These are phyloP conservation scores for Apiotrichum veenhuisii DNA, from an alignment of 1,284 basidiomycete genomes.

Conservation along the genomic window DNA sequence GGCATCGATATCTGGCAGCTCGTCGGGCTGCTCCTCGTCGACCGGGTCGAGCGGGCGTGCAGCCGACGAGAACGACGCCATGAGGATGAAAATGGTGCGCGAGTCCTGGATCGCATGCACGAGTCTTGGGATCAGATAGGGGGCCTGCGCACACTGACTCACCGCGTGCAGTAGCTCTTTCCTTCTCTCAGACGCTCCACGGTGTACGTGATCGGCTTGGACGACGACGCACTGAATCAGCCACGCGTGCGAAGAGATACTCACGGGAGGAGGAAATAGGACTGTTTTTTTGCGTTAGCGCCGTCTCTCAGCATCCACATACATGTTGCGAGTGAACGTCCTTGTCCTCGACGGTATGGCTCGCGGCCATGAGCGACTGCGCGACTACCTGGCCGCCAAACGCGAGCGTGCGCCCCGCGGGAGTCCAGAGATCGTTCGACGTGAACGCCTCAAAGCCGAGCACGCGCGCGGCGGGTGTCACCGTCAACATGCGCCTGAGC, in stretches of 20 bases:
- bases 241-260: constrained; percentile 61
- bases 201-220: constrained; percentile 60
- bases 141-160: neutral
- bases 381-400: constrained; percentile 85
- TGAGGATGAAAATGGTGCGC: constrained; percentile 69
- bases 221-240: constrained; percentile 45
- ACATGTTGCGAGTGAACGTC: constrained; percentile 54
- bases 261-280: constrained; percentile 4
- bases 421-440: constrained; percentile 68
- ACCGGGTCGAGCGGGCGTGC: constrained; percentile 56
- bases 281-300: neutral
- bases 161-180: constrained; percentile 30
- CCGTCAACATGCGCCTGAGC: neutral
- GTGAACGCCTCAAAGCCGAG: constrained; percentile 52
- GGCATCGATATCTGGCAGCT: no score
- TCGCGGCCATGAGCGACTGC: constrained; percentile 74
- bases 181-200: constrained; percentile 73
- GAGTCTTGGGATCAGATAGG: constrained; percentile 56
- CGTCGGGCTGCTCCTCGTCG: no score
- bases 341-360: constrained; percentile 65
- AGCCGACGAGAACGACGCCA: constrained; percentile 64
- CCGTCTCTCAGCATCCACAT: no score
- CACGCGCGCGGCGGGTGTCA: constrained; percentile 4
- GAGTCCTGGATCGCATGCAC: constrained; percentile 75
- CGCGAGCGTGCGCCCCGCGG: constrained; percentile 65